These are phyloP conservation scores for Kazachstania sp. DNA, from an alignment of 1,139 yeast species.

Conservation along the genomic window DNA sequence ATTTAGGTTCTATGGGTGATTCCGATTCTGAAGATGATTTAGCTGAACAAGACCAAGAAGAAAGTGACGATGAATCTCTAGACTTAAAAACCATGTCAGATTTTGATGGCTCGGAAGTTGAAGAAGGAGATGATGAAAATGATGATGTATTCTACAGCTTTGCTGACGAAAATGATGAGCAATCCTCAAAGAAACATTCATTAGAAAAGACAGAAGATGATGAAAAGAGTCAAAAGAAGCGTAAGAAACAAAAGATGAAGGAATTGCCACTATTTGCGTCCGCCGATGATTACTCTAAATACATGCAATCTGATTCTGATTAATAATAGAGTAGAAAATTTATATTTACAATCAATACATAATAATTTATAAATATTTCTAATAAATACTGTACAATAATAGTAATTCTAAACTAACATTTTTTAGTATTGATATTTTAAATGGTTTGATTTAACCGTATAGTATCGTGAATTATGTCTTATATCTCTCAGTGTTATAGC, in stretches of 20 bases:
- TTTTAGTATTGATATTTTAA: too few relatives aligned
- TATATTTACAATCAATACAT: background rate
- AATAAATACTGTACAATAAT: background rate
- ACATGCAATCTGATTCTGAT: slow-evolving; percentile 57
- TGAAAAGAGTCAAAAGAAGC: slow-evolving; percentile 17
- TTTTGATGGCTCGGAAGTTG: slow-evolving; percentile 13
- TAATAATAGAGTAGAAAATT: slow-evolving; percentile 11
- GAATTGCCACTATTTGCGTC: slow-evolving; percentile 77
- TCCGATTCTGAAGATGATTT: slow-evolving; percentile 28
- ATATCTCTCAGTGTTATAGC: too few relatives aligned
- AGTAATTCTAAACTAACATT: background rate
- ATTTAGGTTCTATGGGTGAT: slow-evolving; percentile 26
- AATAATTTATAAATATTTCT: background rate
- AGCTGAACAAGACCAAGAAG: slow-evolving; percentile 25
- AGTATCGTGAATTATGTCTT: too few relatives aligned
- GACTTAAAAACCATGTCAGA: slow-evolving; percentile 19
- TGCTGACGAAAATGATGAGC: slow-evolving; percentile 11
- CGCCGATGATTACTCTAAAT: slow-evolving; percentile 79
- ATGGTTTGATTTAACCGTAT: too few relatives aligned
- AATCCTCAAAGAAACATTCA: slow-evolving; percentile 10
- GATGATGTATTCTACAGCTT: slow-evolving; percentile 22
- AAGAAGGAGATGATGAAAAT: slow-evolving; percentile 8
- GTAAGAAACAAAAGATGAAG: slow-evolving; percentile 15
- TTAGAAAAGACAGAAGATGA: slow-evolving; percentile 16
- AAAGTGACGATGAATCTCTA: slow-evolving; percentile 13